Evolutionary conservation across 148 eudicot species (phyloP).

Genomic region (Persicaria maculosa): DNA sequence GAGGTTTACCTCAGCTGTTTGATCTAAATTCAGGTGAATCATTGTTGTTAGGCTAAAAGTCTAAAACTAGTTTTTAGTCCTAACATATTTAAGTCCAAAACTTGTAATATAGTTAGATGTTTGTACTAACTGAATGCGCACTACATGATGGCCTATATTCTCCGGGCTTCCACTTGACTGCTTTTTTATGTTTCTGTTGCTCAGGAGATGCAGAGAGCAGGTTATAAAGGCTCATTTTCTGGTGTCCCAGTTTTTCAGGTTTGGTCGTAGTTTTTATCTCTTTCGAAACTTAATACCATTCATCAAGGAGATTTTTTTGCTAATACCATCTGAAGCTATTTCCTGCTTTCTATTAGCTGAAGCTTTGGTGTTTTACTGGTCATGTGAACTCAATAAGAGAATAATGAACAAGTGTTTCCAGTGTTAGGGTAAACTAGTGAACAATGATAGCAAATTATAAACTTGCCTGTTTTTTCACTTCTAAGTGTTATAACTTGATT

Average conservation of each 20-base stretch:
- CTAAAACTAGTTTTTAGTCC: too few relatives aligned
- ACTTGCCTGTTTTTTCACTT: background rate
- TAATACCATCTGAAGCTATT: background rate
- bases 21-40: too few relatives aligned
- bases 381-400: background rate
- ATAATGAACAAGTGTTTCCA: background rate
- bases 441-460: background rate
- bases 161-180: background rate
- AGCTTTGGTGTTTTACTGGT: background rate
- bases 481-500: background rate
- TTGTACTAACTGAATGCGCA: background rate
- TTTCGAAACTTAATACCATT: background rate
- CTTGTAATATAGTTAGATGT: background rate
- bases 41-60: too few relatives aligned
- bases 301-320: background rate
- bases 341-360: background rate
- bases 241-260: conserved; percentile 99
- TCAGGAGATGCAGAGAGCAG: conserved; percentile 56
- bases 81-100: too few relatives aligned
- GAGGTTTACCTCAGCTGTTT: too few relatives aligned
- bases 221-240: conserved; percentile 44
- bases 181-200: conserved; percentile 9
- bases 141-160: background rate
- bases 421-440: background rate
- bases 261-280: background rate